Base-by-base conservation (phyloP, 805 yeast genomes). In the Cyberlindnera petersonii region DNA sequence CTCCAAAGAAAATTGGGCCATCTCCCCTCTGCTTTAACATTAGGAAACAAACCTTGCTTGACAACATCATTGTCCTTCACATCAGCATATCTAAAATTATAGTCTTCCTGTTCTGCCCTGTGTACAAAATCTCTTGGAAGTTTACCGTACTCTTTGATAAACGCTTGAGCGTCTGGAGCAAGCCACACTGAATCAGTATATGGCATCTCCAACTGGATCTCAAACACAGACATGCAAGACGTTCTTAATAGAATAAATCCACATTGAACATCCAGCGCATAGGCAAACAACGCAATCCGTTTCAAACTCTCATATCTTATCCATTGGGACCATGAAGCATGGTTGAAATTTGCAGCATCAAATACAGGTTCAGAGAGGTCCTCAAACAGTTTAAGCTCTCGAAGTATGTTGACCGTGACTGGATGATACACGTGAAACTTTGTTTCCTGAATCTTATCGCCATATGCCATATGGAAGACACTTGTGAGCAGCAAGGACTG, bases 121-220 rank as follows among this genome's bases (percentile, higher is more conserved):
- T 20, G 18, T 13, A 37, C 43, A 22, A 50, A 37, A 9, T 50
- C 55, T 37, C 49, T 44, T 6, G 66, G 68, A 26, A 59, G 63
- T 16, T 47, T 50, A 17, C 33, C 26, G 34, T 54, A 59, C 31
- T 54, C 58, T 10, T 47, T 31, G 17, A 51, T 39, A 31, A 65
- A 65, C 4, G 31, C 18, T 1, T 33, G 23, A 0, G 58, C 52
- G 24, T 45, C 46, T 2, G 40, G 23, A 5, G 73, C 66, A 20
- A 55, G 46, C 76, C 76, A 71, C 16, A 68, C 66, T 4, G 66
- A 60, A 40, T 71, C 76, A 1, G 71, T 54, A 26, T 64, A 69
- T 4, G 76, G 76, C 35, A 71, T 52, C 28, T 69, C 75, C 9
- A 69, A 37, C 20, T 66, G 63, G n/a, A 71, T 56, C 15, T 69